Evolutionary conservation across 352 stramenopile genomes (phyloP).

Genomic region (Blastocystis sp.): DNA sequence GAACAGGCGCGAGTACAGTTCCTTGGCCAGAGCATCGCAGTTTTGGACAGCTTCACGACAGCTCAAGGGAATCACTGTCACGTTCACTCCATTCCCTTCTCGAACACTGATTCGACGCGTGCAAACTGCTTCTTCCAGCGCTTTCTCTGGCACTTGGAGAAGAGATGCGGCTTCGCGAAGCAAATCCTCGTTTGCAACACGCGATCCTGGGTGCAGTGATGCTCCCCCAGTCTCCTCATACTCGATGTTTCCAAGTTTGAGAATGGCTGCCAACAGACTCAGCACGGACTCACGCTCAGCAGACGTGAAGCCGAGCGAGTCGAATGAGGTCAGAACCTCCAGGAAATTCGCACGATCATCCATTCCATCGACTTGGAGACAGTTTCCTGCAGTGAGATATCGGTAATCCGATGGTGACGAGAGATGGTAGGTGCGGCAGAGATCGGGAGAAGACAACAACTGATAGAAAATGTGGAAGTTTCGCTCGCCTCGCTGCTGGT

Average conservation of each 20-base stretch:
- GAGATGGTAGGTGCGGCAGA: constrained; percentile 9
- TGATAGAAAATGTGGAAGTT: constrained; percentile 88
- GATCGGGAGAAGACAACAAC: constrained; percentile 67
- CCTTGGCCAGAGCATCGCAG: constrained; percentile 85
- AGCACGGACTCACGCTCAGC: constrained; percentile 85
- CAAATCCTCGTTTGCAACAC: constrained; percentile 68
- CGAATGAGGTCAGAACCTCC: constrained; percentile 66
- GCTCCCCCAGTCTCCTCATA: constrained; percentile 72
- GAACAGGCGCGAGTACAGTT: constrained; percentile 89
- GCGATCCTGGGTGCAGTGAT: constrained; percentile 71
- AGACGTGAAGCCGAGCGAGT: constrained; percentile 77
- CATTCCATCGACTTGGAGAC: constrained; percentile 76
- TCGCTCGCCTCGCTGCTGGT: constrained; percentile 75
- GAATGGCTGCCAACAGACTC: constrained; percentile 76
- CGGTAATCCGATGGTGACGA: constrained; percentile 71
- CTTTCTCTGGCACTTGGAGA: constrained; percentile 77
- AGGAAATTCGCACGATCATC: constrained; percentile 80
- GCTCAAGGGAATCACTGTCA: constrained; percentile 59
- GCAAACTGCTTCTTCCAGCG: constrained; percentile 82
- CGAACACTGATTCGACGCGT: constrained; percentile 84
- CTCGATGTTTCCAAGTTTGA: constrained; percentile 88
- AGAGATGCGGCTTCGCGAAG: constrained; percentile 77
- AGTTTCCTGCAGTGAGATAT: constrained; percentile 78
- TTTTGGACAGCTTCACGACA: constrained; percentile 72
- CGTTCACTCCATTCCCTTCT: constrained; percentile 80